Evolutionary conservation across 2,329 filamentous ascomycete genomes (phyloP), one percentile per base, ranked within the genome.

Genomic region (Pseudocercospora eumusae): DNA sequence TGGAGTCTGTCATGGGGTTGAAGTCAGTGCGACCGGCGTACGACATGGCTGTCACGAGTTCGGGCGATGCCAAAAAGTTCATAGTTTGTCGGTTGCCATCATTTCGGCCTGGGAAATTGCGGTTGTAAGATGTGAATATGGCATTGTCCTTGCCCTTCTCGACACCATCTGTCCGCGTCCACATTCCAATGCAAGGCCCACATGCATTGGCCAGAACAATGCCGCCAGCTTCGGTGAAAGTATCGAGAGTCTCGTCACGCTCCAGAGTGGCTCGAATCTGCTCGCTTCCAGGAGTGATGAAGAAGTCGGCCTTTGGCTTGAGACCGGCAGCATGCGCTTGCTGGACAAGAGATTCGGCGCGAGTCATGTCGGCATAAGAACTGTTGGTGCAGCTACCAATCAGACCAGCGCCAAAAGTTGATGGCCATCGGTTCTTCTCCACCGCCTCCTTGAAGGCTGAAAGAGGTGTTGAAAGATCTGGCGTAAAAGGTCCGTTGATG

Each of bases 361-460:
- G 89, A 36, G 93, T 96, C 95, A 99, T 99, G 75, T 99, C 95
- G 79, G 97, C 90, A 77, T 98, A 99, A 1, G 95, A 98, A 76
- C 91, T 96, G 84, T 99, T 99, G 56, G 95, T 99, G 83, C 95
- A 99, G 80, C 92, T 96, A 64, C 95, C 95, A 74, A 99, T 99
- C 59, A 99, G 84, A 56, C 93, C 93, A 25, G 95, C 93, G 11
- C 92, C 95, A 64, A 99, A 89, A 66, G 88, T 92, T 74, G 91
- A 86, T 1, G 95, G 95, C 95, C 95, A 99, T 56, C 89, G 81
- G 77, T 97, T 92, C 70, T 89, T 84, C 77, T 89, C 84, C 21
- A 97, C 91, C 1, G 89, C 88, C 62, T 91, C 84, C 74, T 92
- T 92, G 81, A 99, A 99, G 73, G 88, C 84, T 54, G 93, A 97